Evolutionary conservation across 2,329 filamentous ascomycete species (phyloP).

Genomic region (Fusarium citri): DNA sequence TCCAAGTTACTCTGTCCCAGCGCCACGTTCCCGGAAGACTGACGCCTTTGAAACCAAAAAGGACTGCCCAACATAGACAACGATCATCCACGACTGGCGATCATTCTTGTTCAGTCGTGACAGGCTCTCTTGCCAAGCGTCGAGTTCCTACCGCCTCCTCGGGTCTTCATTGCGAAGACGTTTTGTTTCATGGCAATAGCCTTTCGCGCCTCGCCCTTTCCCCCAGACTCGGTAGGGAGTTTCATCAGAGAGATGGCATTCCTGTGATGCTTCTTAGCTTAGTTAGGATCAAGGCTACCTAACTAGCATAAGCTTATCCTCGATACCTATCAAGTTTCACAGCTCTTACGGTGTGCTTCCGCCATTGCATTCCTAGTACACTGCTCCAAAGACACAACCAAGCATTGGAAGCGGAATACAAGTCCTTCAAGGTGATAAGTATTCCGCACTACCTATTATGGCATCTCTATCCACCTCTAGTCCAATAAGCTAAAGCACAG

Average conservation of each 20-base stretch:
- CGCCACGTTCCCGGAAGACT: constrained; percentile 8
- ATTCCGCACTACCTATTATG: neutral
- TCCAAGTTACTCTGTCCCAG: constrained; percentile 1
- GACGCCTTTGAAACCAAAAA: constrained; percentile 5
- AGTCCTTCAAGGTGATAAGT: neutral
- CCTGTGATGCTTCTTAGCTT: neutral
- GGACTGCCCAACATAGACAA: neutral
- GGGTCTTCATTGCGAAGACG: neutral
- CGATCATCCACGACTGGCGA: constrained; percentile 2
- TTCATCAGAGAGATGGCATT: neutral
- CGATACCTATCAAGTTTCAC: neutral
- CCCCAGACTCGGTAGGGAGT: constrained; percentile 1
- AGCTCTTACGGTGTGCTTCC: neutral
- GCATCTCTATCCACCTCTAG: neutral
- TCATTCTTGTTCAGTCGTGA: neutral
- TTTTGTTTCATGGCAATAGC: constrained; percentile 18
- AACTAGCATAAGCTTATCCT: neutral
- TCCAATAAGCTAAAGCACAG: neutral
- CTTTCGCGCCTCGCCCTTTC: constrained; percentile 9
- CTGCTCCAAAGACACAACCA: neutral
- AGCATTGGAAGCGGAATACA: neutral
- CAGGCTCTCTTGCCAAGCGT: neutral
- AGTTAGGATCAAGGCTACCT: neutral
- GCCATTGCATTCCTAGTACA: neutral
- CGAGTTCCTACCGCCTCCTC: neutral